Conservation (phyloP, 1,139 yeast genomes). For the Scheffersomyces quercinus region DNA sequence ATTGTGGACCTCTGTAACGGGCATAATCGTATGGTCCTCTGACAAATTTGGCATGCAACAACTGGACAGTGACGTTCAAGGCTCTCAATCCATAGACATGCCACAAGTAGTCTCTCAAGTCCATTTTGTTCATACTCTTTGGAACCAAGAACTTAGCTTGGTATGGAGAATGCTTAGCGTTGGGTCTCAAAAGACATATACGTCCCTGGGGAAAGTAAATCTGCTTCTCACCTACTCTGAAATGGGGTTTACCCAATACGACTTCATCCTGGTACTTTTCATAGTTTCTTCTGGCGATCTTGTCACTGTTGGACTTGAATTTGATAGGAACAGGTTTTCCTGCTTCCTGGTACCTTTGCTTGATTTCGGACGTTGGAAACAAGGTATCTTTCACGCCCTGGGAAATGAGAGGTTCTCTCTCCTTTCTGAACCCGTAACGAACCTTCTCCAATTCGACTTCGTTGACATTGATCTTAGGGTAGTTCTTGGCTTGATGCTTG, state of each 20-base stretch:
- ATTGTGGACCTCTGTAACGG: slow-evolving; percentile 77
- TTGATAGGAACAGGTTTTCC: slow-evolving; percentile 49
- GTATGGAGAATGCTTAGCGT: slow-evolving; percentile 92
- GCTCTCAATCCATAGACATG: slow-evolving; percentile 87
- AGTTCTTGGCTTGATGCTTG: slow-evolving; percentile 30
- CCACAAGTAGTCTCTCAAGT: slow-evolving; percentile 86
- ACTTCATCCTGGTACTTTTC: slow-evolving; percentile 55
- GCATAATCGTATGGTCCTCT: slow-evolving; percentile 64
- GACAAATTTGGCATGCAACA: slow-evolving; percentile 70
- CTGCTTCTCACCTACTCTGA: slow-evolving; percentile 70
- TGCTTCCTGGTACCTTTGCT: slow-evolving; percentile 32
- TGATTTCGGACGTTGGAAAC: slow-evolving; percentile 43
- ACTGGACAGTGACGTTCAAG: slow-evolving; percentile 80
- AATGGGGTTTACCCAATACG: slow-evolving; percentile 72
- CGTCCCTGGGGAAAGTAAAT: slow-evolving; percentile 84
- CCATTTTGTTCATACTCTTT: slow-evolving; percentile 84
- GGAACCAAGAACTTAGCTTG: slow-evolving; percentile 96
- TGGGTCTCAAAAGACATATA: slow-evolving; percentile 76
- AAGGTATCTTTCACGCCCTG: slow-evolving; percentile 42
- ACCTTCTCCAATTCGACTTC: slow-evolving; percentile 44
- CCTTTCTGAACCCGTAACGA: slow-evolving; percentile 40
- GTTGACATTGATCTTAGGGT: slow-evolving; percentile 42
- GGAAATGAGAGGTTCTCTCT: slow-evolving; percentile 42
- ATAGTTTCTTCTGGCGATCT: slow-evolving; percentile 40
- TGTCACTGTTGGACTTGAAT: slow-evolving; percentile 34